Conservation (phyloP, 1,284 basidiomycete genomes). For the Puccinia novopanici region DNA sequence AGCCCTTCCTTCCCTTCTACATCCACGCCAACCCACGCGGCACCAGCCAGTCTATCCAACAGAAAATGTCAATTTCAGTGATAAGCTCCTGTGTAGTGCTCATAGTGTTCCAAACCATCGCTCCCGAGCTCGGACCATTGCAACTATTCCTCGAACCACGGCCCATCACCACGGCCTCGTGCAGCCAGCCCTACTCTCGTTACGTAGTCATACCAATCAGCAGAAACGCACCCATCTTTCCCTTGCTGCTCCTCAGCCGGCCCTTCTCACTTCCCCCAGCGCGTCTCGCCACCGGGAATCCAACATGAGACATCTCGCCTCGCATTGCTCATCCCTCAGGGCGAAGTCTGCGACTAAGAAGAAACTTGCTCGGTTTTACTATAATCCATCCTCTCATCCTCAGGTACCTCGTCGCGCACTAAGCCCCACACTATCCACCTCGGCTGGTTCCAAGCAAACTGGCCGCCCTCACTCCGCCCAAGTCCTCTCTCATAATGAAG, state of each 20-base stretch:
- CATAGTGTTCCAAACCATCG: conserved; percentile 43
- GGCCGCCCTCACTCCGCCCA: neutral
- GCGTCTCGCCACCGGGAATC: neutral
- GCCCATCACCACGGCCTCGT: neutral
- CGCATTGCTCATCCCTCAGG: conserved; percentile 7
- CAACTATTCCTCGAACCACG: neutral
- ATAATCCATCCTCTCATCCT: neutral
- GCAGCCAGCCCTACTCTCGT: conserved; percentile 1
- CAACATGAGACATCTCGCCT: neutral
- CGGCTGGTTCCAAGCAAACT: conserved; percentile 21
- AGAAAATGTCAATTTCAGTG: conserved; percentile 40
- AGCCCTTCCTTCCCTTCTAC: conserved; percentile 39
- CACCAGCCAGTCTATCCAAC: conserved; percentile 14
- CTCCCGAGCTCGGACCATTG: neutral
- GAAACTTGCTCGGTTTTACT: conserved; percentile 32
- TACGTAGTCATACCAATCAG: conserved; percentile 25
- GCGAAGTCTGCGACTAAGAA: conserved; percentile 12
- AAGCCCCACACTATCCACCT: conserved; percentile 30
- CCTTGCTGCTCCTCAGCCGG: conserved; percentile 31
- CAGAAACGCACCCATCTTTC: conserved; percentile 41
- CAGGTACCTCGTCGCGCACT: conserved; percentile 12
- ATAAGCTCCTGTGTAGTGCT: conserved; percentile 28
- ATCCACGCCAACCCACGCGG: conserved; percentile 28
- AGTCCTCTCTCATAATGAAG: neutral
- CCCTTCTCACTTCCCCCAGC: neutral